phyloP scores from a whole-genome alignment of 23 red algal genomes.

The Gracilariopsis chorda region DNA sequence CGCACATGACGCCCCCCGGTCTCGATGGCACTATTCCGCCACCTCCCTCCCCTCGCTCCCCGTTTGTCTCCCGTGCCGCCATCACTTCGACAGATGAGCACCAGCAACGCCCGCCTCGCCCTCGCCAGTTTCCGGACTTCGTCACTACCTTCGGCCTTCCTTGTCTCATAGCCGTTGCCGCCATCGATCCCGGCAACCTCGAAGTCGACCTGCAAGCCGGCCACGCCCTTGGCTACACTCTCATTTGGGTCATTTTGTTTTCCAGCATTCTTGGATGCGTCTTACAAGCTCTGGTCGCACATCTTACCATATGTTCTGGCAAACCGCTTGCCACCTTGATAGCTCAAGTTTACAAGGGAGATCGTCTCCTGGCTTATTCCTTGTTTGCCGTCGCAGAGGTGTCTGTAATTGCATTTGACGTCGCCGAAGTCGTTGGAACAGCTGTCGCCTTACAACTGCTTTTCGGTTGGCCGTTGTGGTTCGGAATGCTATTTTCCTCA shows the following conservation, averaged over 20 bases:
- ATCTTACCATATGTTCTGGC: slow-evolving; percentile 71
- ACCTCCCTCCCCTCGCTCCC: no score
- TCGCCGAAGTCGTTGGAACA: slow-evolving; percentile 93
- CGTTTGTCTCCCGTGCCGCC: no score
- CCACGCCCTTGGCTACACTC: slow-evolving; percentile 57
- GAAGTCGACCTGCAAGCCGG: slow-evolving; percentile 82
- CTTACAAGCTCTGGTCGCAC: slow-evolving; percentile 69
- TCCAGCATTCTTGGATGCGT: slow-evolving; percentile 73
- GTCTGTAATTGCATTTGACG: slow-evolving; percentile 83
- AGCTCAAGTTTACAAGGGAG: slow-evolving; percentile 43
- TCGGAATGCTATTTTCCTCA: slow-evolving; percentile 72
- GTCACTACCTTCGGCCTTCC: slow-evolving; percentile 39
- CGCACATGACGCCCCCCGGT: no score
- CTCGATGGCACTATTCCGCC: no score
- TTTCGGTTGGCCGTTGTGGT: slow-evolving; percentile 69
- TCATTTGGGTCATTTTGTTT: slow-evolving; percentile 86
- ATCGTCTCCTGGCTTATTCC: not conserved
- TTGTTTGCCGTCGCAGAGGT: slow-evolving; percentile 68
- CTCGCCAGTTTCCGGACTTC: not conserved
- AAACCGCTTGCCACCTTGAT: slow-evolving; percentile 77
- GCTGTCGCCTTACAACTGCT: slow-evolving; percentile 80
- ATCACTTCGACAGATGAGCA: no score
- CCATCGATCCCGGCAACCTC: slow-evolving; percentile 80
- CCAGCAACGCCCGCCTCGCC: not conserved
- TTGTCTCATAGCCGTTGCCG: slow-evolving; percentile 64